Percentiles rank a stretch among this genome's conserved stretches.
phyloP scores from a whole-genome alignment of 768 basidiomycete genomes.

The Hericium rajendrae region DNA sequence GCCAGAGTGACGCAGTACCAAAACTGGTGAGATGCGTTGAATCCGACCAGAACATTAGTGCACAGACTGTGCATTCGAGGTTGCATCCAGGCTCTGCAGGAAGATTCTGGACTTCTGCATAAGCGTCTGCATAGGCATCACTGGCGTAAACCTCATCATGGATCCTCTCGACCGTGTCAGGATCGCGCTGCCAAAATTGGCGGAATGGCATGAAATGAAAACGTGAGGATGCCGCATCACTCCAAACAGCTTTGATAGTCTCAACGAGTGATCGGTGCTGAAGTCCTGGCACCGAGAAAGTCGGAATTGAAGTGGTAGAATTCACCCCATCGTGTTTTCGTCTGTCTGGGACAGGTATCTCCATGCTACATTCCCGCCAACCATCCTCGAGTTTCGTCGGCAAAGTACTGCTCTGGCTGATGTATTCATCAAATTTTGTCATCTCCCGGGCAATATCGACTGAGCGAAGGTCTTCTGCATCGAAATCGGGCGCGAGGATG shows the following conservation, averaged over 20 bases:
- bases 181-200: background rate
- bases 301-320: too few species aligned
- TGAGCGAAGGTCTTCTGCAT: background rate
- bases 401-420: too few species aligned
- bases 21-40: conserved; percentile 23
- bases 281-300: background rate
- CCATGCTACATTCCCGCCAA: too few species aligned
- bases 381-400: too few species aligned
- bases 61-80: background rate
- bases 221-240: background rate
- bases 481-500: background rate
- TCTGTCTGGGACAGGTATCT: background rate
- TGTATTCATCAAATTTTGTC: background rate
- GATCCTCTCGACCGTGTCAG: background rate
- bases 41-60: conserved; percentile 16
- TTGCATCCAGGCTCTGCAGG: background rate
- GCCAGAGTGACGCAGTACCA: conserved; percentile 26
- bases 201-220: background rate
- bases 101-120: background rate
- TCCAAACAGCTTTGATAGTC: background rate
- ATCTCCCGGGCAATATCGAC: background rate
- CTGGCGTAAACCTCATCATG: background rate
- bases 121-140: background rate
- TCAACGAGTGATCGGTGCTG: background rate
- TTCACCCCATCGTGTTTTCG: too few species aligned